phyloP scores from a whole-genome alignment of 1,284 basidiomycete genomes.

The Exsudoporus floridanus region DNA sequence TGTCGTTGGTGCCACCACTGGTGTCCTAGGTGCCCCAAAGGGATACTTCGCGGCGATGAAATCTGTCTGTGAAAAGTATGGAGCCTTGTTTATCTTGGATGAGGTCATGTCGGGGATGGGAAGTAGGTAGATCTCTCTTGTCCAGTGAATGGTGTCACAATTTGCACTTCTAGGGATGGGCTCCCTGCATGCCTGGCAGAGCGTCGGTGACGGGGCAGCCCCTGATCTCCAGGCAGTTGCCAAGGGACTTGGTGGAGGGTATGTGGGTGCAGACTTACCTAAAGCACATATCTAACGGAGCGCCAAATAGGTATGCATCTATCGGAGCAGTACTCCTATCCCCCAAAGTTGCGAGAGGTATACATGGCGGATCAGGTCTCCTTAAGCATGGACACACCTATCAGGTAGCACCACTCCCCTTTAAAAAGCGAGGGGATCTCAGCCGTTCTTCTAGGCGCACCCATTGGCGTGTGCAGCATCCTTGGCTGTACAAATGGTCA shows the following conservation, averaged over 20 bases:
- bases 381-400: slow-evolving; percentile 88
- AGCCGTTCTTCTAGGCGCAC: slow-evolving; percentile 48
- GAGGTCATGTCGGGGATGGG: slow-evolving; percentile 90
- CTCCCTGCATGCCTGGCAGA: slow-evolving; percentile 83
- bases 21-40: slow-evolving; percentile 70
- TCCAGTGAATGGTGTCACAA: slow-evolving; percentile 1
- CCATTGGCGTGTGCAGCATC: slow-evolving; percentile 76
- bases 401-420: slow-evolving; percentile 47
- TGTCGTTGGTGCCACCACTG: slow-evolving; percentile 82
- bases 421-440: slow-evolving; percentile 4
- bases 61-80: slow-evolving; percentile 83
- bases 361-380: slow-evolving; percentile 63
- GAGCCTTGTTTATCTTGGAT: slow-evolving; percentile 83
- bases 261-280: slow-evolving; percentile 21
- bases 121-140: slow-evolving; percentile 44
- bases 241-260: slow-evolving; percentile 86
- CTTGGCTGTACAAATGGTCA: slow-evolving; percentile 76
- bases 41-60: slow-evolving; percentile 85
- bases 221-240: slow-evolving; percentile 86
- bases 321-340: slow-evolving; percentile 79
- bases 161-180: slow-evolving; percentile 61
- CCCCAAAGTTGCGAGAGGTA: slow-evolving; percentile 66
- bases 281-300: slow-evolving; percentile 4
- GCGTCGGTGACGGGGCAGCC: slow-evolving; percentile 68
- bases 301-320: slow-evolving; percentile 62